Evolutionary conservation across 441 rosid genomes (phyloP), one percentile per base, ranked within the genome.

Genomic region (Isatis lusitanica): DNA sequence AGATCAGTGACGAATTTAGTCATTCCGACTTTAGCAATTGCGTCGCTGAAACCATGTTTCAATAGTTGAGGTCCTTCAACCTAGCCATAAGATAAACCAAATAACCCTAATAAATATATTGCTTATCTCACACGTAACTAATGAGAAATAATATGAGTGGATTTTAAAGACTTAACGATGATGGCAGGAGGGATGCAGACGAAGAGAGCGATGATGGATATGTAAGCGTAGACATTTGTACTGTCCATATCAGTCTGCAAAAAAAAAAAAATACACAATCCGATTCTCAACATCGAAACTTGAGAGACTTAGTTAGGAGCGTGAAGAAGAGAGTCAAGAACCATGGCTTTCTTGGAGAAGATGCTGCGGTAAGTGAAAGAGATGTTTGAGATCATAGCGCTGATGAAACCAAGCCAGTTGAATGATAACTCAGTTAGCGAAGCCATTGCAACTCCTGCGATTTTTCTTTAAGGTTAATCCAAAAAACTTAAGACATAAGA

Each of bases 341-440:
- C 98, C 97, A 93, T 93, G 66, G 98, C 97, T 84, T 91, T 91
- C 92, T 93, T 91, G 61, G 97, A 93, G 83, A 90, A 91, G 76
- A 93, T 83, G 76, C 96, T 93, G 73, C 96, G 73, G 90, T 93
- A 93, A 68, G 98, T 91, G 87, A 91, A 93, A 39, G 98, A 91
- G 33, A 93, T 76, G 82, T 93, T 93, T 74, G 98, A 93, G 52
- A 93, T 93, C 98, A 93, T 93, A 3, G 97, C 98, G 66, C 98
- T 93, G 43, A 91, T 88, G 84, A 93, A 93, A 36, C 98, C 98
- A 1, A 71, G 69, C 97, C 97, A 93, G 61, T 93, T 93, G 89
- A 93, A 91, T 31, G 98, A 93, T 42, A 93, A 83, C 77, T 93
- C 98, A 28, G 98, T 93, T 66, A 93, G 65, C 38, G 97, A 91